phyloP scores from a whole-genome alignment of 1,284 basidiomycete genomes.

The Trichosporon ovoides region DNA sequence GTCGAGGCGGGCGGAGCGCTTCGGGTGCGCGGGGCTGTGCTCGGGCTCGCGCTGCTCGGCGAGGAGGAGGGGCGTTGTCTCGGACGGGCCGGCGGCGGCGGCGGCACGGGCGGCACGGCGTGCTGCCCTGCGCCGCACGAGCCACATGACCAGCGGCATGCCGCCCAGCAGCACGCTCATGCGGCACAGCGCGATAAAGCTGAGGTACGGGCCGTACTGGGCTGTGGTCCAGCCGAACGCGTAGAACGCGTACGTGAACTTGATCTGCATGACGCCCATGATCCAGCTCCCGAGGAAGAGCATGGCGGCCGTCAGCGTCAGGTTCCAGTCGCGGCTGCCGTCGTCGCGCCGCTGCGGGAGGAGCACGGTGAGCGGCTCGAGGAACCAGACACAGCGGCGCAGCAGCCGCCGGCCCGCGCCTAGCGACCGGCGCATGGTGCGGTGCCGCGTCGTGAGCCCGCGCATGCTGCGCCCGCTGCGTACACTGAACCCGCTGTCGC shows the following conservation, averaged over 20 bases:
- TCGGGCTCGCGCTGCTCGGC: constrained; percentile 1
- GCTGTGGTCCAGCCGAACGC: constrained; percentile 69
- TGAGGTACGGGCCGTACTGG: constrained; percentile 72
- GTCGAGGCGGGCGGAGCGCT: constrained; percentile 39
- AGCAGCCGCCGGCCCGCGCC: constrained; percentile 30
- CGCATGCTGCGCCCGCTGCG: constrained; percentile 15
- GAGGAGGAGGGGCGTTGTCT: constrained; percentile 8
- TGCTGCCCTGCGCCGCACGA: constrained; percentile 40
- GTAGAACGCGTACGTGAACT: constrained; percentile 64
- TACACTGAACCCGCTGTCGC: constrained; percentile 11
- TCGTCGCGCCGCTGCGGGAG: constrained; percentile 52
- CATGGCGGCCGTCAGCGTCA: constrained; percentile 54
- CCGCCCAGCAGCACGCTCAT: constrained; percentile 60
- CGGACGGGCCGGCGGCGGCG: constrained; percentile 1
- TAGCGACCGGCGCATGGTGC: constrained; percentile 9
- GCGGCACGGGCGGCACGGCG: constrained; percentile 8
- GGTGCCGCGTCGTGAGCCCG: constrained; percentile 2
- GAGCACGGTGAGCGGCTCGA: constrained; percentile 64
- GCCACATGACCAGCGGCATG: constrained; percentile 54
- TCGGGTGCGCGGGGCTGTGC: constrained; percentile 16
- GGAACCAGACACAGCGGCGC: constrained; percentile 54
- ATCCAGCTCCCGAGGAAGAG: constrained; percentile 54
- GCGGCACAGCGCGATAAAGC: constrained; percentile 57
- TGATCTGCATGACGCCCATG: constrained; percentile 59
- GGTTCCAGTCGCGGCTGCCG: constrained; percentile 59